Base-by-base conservation (phyloP, 345 rosid species). In the Clarkia xantiana region DNA sequence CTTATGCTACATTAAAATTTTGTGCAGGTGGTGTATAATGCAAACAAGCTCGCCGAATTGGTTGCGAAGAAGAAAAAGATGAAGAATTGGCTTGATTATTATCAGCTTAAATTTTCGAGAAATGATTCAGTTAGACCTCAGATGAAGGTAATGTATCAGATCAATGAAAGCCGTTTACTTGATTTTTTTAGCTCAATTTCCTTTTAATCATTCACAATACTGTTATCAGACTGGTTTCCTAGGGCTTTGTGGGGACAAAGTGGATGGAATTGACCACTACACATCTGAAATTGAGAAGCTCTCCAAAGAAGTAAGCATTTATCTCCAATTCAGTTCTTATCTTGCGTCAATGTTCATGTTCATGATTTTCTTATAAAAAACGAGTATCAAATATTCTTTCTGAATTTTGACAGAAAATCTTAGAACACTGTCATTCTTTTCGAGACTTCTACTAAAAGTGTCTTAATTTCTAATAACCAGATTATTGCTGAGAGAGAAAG, bases 71-170 rank as follows among this genome's bases (percentile, higher is more conserved):
- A 64, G 76, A 64, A 76, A 57, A 79, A 52, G 14, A 46, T 68
- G 71, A 84, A 75, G 71, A 90, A 90, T 54, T 86, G 96, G 96
- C 86, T 81, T 40, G 97, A 75, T 59, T 91, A 79, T 51, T 73
- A 81, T 57, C 82, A 91, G 65, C 70, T 70, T 22, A 91, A 76
- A 64, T 75, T 62, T 66, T 49, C 76, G 15, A 71, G 94, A 66
- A 75, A 75, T 43, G 65, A 58, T 57, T 53, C 78, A 16, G 61
- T 63, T 53, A 72, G 66, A 62, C 96, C 89, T 3, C 5, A 44
- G 3, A 73, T 48, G 29, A 91, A 91, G 96, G 96, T 90, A 73
- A 13, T 13, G 18, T 6, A 48, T 29, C 36, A 29, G 36, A 29
- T 29, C 9, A 29, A 39, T 47, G 57, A 20, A 43, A 8, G 16